Conservation (phyloP, 352 stramenopile genomes). For the Pythium brassicae region DNA sequence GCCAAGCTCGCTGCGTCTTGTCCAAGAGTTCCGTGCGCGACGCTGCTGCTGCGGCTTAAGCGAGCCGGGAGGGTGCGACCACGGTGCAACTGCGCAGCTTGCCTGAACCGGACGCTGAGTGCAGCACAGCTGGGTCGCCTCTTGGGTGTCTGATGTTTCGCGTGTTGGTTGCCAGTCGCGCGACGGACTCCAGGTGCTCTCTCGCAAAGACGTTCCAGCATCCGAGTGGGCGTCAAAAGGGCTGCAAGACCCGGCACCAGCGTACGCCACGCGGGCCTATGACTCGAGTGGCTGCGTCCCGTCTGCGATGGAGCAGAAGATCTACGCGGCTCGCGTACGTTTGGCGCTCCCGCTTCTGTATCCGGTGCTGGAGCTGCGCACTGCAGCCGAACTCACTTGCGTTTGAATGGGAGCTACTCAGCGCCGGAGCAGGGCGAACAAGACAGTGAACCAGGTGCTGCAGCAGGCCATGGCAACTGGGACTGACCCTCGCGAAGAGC, state of each 20-base stretch:
- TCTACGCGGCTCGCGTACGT: slow-evolving; percentile 51
- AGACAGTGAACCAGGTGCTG: slow-evolving; percentile 20
- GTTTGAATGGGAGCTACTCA: background rate
- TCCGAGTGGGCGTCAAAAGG: slow-evolving; percentile 52
- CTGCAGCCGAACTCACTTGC: background rate
- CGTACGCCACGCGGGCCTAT: slow-evolving; percentile 45
- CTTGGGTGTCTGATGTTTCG: no score
- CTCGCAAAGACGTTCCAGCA: slow-evolving; percentile 34
- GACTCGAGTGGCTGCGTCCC: slow-evolving; percentile 46
- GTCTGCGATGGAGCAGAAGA: slow-evolving; percentile 45
- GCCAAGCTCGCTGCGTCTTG: slow-evolving; percentile 30
- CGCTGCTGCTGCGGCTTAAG: slow-evolving; percentile 65
- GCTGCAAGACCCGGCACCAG: slow-evolving; percentile 34
- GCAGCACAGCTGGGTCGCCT: no score
- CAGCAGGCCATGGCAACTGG: slow-evolving; percentile 16
- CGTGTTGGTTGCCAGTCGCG: no score
- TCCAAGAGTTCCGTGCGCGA: slow-evolving; percentile 71
- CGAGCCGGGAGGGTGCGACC: slow-evolving; percentile 40
- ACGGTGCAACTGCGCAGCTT: no score
- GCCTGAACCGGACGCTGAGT: no score
- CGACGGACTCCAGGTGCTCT: slow-evolving; percentile 58
- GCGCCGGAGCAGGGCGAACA: slow-evolving; percentile 19
- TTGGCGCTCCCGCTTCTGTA: no score
- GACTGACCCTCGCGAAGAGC: slow-evolving; percentile 16
- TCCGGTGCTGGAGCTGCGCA: background rate